Evolutionary conservation across 306 rosid genomes (phyloP).

Genomic region (Citrullus mucosospermus): DNA sequence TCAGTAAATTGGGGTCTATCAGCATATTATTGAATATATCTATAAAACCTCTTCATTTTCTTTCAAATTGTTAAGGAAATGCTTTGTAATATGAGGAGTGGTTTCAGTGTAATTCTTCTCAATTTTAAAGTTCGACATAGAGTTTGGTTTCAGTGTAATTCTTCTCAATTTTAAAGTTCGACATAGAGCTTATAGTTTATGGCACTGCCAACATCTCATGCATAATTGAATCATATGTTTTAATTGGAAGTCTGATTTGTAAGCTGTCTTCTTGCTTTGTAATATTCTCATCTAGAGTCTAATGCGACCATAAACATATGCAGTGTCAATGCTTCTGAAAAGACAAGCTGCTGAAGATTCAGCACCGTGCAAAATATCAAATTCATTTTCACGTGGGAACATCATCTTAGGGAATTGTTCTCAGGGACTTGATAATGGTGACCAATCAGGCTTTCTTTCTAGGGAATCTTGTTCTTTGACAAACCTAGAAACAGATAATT

Average conservation of each 20-base stretch:
- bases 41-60: neutral
- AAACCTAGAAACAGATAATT: slow-evolving; percentile 26
- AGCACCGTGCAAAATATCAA: slow-evolving; percentile 7
- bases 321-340: slow-evolving; percentile 70
- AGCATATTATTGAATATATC: neutral
- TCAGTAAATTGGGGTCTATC: too few relatives aligned
- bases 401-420: slow-evolving; percentile 11
- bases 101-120: neutral
- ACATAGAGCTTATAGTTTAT: neutral
- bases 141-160: neutral
- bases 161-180: neutral
- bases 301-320: slow-evolving; percentile 16
- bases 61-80: neutral
- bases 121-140: neutral
- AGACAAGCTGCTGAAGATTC: slow-evolving; percentile 36
- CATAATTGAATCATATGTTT: neutral
- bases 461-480: slow-evolving; percentile 21
- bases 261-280: slow-evolving; percentile 6
- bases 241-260: neutral
- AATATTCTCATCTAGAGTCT: neutral
- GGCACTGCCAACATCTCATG: neutral
- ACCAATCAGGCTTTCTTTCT: slow-evolving; percentile 8
- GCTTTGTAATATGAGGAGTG: neutral
- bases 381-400: slow-evolving; percentile 9
- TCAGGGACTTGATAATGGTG: slow-evolving; percentile 19